Conservation (phyloP, 2,329 filamentous ascomycete species). For the Penicillium psychrosexuale region DNA sequence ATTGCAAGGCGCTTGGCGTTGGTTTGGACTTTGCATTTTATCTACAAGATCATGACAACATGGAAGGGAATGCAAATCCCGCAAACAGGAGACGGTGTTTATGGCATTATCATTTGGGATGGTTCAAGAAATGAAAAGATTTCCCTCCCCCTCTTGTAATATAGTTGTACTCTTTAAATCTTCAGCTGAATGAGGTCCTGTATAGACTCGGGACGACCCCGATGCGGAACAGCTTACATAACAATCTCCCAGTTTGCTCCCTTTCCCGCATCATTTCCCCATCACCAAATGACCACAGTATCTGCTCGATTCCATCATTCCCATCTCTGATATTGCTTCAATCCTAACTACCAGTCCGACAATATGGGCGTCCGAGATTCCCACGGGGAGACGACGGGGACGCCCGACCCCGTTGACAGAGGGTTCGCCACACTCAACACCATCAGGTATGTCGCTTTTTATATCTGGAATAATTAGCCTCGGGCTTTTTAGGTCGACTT, state of each 20-base stretch:
- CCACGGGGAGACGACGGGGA: constrained; percentile 52
- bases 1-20: constrained; percentile 12
- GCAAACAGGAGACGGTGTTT: neutral
- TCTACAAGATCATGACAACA: constrained; percentile 4
- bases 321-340: constrained; percentile 3
- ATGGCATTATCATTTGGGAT: neutral
- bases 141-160: neutral
- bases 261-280: constrained; percentile 6
- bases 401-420: constrained; percentile 64
- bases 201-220: neutral
- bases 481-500: constrained; percentile 15
- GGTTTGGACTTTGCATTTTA: constrained; percentile 5
- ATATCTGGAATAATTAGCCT: constrained; percentile 2
- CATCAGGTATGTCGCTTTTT: constrained; percentile 59
- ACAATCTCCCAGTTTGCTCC: constrained; percentile 5
- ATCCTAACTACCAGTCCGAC: constrained; percentile 4
- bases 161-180: neutral
- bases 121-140: neutral
- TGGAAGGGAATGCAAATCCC: neutral
- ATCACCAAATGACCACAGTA: neutral
- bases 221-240: constrained; percentile 8
- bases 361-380: constrained; percentile 57
- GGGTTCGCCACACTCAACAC: constrained; percentile 82
- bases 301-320: constrained; percentile 5
- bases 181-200: neutral